phyloP scores from a whole-genome alignment of 75 land plant genomes.

The Cunninghamia lanceolata region DNA sequence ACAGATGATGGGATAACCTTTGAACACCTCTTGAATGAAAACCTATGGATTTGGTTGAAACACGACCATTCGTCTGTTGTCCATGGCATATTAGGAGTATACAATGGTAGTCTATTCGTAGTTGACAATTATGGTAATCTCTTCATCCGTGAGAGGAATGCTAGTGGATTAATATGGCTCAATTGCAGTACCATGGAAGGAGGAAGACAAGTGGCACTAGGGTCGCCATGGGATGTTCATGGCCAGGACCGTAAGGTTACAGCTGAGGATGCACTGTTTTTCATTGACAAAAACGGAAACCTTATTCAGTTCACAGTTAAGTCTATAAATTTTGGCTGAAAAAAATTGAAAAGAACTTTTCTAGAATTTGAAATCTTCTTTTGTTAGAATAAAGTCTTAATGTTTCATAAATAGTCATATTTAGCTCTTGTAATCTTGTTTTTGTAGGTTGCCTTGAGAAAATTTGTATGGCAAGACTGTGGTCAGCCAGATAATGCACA shows the following conservation, averaged over 20 bases:
- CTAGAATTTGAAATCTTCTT: background rate
- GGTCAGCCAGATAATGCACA: conserved; percentile 46
- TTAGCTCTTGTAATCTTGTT: background rate
- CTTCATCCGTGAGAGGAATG: conserved; percentile 64
- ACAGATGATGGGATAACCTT: conserved; percentile 49
- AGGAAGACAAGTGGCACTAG: conserved; percentile 51
- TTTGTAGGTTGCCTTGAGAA: conserved; percentile 60
- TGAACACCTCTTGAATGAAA: conserved; percentile 53
- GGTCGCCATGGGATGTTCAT: conserved; percentile 74
- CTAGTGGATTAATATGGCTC: conserved; percentile 50
- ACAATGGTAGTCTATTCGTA: conserved; percentile 68
- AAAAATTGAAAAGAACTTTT: background rate
- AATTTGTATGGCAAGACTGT: conserved; percentile 78
- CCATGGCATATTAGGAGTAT: conserved; percentile 54
- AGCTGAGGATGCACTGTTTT: conserved; percentile 65
- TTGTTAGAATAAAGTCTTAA: background rate
- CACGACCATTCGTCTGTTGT: conserved; percentile 54
- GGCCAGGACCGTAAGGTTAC: conserved; percentile 36
- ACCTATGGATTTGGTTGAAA: conserved; percentile 70
- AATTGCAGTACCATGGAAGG: conserved; percentile 73
- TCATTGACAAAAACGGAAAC: conserved; percentile 59
- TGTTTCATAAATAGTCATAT: background rate
- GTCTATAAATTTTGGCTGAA: conserved; percentile 8
- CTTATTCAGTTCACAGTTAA: conserved; percentile 63
- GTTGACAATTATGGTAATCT: conserved; percentile 55